phyloP scores from a whole-genome alignment of 768 basidiomycete genomes.

The Gelatoporia subvermispora region DNA sequence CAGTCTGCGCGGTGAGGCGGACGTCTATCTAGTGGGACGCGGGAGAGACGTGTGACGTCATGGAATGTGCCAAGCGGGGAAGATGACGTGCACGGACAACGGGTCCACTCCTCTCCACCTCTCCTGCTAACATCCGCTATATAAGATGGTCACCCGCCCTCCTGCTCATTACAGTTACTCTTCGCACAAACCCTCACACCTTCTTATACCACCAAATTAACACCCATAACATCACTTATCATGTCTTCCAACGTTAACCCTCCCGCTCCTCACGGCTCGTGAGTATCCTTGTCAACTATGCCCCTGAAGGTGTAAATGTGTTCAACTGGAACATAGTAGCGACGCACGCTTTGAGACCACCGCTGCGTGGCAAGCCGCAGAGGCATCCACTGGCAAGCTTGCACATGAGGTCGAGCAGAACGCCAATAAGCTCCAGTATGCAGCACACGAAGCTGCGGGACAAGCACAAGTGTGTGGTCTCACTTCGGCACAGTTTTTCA shows the following conservation, averaged over 20 bases:
- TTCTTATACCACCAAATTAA: not conserved
- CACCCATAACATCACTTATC: conserved; percentile 8
- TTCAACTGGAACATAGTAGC: conserved; percentile 6
- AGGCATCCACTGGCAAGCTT: conserved; percentile 38
- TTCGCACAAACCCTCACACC: not conserved
- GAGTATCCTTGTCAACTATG: conserved; percentile 7
- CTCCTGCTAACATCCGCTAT: no score
- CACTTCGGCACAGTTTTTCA: not conserved
- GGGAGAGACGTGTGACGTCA: no score
- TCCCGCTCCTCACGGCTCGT: conserved; percentile 1
- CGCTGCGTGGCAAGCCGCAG: conserved; percentile 46
- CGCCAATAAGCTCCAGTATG: conserved; percentile 39
- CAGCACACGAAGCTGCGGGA: conserved; percentile 46
- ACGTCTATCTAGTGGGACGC: no score
- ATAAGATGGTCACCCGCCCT: no score
- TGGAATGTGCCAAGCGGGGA: no score
- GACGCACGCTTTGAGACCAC: conserved; percentile 43
- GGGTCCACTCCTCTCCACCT: no score
- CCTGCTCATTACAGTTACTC: not conserved
- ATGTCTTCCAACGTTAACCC: conserved; percentile 5
- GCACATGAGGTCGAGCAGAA: conserved; percentile 44
- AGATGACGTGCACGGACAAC: no score
- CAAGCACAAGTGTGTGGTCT: conserved; percentile 42
- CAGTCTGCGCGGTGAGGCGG: no score
- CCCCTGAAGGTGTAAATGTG: not conserved